A percentile compares a stretch with the other conserved stretches of the same genome.
phyloP scores from a whole-genome alignment of 2,329 filamentous ascomycete genomes.

The Talaromyces atroroseus region DNA sequence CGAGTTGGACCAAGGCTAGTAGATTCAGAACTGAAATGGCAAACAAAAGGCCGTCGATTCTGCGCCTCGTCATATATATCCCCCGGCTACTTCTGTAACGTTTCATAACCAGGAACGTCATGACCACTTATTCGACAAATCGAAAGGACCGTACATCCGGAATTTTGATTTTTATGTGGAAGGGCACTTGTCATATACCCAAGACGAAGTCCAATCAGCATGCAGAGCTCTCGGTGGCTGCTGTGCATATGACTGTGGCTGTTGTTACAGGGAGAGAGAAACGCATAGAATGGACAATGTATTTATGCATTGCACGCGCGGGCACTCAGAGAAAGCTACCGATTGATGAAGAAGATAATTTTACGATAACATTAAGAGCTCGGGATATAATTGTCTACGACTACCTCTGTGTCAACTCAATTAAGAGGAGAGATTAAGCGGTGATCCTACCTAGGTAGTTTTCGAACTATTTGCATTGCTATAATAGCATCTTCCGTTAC shows the following conservation, averaged over 20 bases:
- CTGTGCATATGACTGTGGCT: not conserved
- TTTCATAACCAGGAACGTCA: not conserved
- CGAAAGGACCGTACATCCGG: not conserved
- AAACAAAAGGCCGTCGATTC: too few species aligned
- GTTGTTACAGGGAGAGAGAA: not conserved
- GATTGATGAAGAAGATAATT: not conserved
- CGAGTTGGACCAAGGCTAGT: too few species aligned
- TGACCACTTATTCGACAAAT: not conserved
- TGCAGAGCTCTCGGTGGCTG: not conserved
- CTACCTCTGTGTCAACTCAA: not conserved
- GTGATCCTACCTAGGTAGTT: too few species aligned
- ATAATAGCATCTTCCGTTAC: too few species aligned
- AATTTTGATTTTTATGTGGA: not conserved
- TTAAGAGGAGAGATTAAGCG: not conserved
- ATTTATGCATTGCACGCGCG: not conserved
- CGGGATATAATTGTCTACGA: not conserved
- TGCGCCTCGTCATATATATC: too few species aligned
- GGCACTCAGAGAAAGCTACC: not conserved
- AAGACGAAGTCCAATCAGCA: not conserved
- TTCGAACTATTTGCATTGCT: too few species aligned
- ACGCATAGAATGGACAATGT: not conserved
- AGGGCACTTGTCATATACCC: not conserved
- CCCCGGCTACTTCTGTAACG: too few species aligned
- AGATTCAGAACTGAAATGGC: too few species aligned
- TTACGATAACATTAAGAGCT: not conserved